A percentile compares a stretch with the other conserved stretches of the same genome.
phyloP scores from a whole-genome alignment of 2,329 filamentous ascomycete species.

The Waltergamsia citrina region DNA sequence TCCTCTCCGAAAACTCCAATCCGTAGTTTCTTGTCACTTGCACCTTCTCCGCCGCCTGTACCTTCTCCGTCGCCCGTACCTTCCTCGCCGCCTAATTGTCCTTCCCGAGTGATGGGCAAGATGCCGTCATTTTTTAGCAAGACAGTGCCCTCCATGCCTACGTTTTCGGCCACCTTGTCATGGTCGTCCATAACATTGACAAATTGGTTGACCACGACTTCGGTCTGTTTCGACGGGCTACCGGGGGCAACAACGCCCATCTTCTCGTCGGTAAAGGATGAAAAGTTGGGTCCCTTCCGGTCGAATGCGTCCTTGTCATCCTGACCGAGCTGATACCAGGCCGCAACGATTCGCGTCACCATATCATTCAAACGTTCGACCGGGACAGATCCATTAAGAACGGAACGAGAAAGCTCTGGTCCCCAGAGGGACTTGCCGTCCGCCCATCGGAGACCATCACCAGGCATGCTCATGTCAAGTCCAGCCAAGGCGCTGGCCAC shows the following conservation, averaged over 20 bases:
- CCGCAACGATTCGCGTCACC: conserved; percentile 75
- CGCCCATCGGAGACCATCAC: conserved; percentile 57
- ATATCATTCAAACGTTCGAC: conserved; percentile 78
- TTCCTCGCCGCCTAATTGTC: conserved; percentile 11
- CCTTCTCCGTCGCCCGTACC: conserved; percentile 13
- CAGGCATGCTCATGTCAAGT: conserved; percentile 63
- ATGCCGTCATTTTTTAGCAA: conserved; percentile 52
- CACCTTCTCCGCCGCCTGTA: conserved; percentile 7
- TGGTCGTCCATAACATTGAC: conserved; percentile 51
- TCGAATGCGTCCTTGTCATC: conserved; percentile 58
- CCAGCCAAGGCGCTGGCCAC: conserved; percentile 48
- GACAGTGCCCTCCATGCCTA: conserved; percentile 49
- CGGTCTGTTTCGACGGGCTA: conserved; percentile 26
- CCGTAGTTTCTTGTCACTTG: conserved; percentile 27
- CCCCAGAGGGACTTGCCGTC: conserved; percentile 65
- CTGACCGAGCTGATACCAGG: conserved; percentile 84
- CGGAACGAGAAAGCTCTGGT: conserved; percentile 69
- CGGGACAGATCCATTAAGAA: conserved; percentile 75
- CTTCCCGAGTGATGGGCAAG: conserved; percentile 32
- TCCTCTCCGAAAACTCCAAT: conserved; percentile 46
- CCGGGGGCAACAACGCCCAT: conserved; percentile 46
- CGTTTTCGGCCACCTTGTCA: conserved; percentile 35
- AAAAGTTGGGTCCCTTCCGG: conserved; percentile 69
- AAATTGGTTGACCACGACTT: conserved; percentile 54
- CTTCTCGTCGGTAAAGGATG: conserved; percentile 56